Conservation (phyloP, 805 yeast genomes). For the Kockiozyma suomiensis region DNA sequence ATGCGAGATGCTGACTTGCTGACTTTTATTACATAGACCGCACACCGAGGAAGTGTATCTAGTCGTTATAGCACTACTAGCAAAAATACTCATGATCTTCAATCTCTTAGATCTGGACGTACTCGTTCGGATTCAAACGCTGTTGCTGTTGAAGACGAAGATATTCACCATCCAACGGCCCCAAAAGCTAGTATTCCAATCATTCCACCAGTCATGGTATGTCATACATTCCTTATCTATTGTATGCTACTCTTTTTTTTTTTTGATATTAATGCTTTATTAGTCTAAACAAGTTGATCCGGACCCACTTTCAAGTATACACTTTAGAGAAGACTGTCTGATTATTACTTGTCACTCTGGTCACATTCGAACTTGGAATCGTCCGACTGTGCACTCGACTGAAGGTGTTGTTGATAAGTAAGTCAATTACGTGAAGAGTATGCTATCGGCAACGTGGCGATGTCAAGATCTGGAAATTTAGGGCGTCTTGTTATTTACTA, state of each 20-base stretch:
- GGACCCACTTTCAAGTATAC: constrained; percentile 30
- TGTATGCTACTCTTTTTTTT: neutral
- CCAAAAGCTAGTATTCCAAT: constrained; percentile 32
- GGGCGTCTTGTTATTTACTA: too few species aligned
- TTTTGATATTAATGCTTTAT: neutral
- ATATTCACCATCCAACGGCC: constrained; percentile 29
- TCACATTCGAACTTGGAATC: constrained; percentile 35
- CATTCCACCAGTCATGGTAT: constrained; percentile 33
- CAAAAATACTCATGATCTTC: constrained; percentile 9
- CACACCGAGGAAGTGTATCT: constrained; percentile 30
- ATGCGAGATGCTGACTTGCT: neutral
- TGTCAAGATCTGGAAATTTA: too few species aligned
- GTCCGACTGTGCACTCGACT: constrained; percentile 25
- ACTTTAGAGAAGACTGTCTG: constrained; percentile 31
- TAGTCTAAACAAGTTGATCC: constrained; percentile 32
- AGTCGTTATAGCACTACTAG: constrained; percentile 20
- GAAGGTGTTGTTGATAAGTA: constrained; percentile 14
- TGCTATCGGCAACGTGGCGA: neutral
- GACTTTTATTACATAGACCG: neutral
- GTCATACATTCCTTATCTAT: neutral
- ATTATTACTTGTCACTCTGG: constrained; percentile 31
- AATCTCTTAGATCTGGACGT: constrained; percentile 10
- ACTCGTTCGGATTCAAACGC: constrained; percentile 27
- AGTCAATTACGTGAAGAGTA: neutral
- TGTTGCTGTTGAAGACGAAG: constrained; percentile 27